Percentiles rank a stretch among this genome's conserved stretches.
phyloP scores from a whole-genome alignment of 1,284 basidiomycete genomes.

The Pseudozyma sp. region DNA sequence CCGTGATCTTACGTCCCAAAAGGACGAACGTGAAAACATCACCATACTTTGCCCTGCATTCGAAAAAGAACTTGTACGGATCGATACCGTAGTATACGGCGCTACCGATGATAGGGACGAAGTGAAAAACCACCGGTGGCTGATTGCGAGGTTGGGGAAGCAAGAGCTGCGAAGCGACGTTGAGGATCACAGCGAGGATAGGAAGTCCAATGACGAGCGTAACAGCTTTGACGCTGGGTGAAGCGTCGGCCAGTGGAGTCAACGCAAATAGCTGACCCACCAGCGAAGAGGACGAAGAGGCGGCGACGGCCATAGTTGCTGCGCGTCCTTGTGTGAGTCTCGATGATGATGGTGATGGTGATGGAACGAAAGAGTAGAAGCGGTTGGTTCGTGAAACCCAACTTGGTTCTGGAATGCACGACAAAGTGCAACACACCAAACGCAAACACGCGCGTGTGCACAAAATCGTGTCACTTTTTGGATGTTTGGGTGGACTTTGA shows the following conservation, averaged over 20 bases:
- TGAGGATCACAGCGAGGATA: constrained; percentile 71
- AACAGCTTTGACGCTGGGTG: constrained; percentile 19
- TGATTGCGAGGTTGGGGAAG: constrained; percentile 62
- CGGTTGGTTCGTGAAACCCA: neutral
- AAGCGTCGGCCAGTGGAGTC: constrained; percentile 35
- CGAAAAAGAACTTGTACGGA: constrained; percentile 80
- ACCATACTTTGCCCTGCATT: constrained; percentile 80
- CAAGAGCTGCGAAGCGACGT: constrained; percentile 72
- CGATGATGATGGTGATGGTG: neutral
- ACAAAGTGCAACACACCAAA: neutral
- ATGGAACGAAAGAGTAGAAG: neutral
- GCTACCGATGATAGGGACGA: constrained; percentile 81
- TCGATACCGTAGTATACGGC: constrained; percentile 81
- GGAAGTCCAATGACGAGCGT: constrained; percentile 28
- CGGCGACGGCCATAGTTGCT: constrained; percentile 6
- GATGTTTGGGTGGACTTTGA: too few relatives aligned
- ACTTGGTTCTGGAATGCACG: neutral
- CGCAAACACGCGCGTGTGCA: constrained; percentile 3
- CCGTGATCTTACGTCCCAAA: constrained; percentile 88
- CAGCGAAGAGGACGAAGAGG: constrained; percentile 12
- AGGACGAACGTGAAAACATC: constrained; percentile 85
- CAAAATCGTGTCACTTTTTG: constrained; percentile 5
- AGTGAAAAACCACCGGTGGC: constrained; percentile 83
- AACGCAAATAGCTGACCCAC: constrained; percentile 33
- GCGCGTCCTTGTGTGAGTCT: too few relatives aligned